Evolutionary conservation across 192 early-diverging fungal species (phyloP), one percentile per base, ranked within the genome.

Genomic region (Entomortierella chlamydospora): DNA sequence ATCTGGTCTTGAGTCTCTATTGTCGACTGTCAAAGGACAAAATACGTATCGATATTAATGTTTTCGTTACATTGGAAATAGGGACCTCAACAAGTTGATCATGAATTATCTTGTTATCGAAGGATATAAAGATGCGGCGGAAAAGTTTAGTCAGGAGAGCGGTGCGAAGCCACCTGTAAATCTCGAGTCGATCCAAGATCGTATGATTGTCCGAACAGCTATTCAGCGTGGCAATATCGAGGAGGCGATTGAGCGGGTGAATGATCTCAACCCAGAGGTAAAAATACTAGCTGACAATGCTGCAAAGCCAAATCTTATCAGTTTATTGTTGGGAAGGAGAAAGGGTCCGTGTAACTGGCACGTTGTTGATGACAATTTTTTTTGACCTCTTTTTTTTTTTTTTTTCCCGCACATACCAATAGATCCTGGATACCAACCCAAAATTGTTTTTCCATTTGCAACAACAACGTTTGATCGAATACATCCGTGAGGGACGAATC

Each of bases 61-160:
- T n/a, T n/a, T n/a, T n/a, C n/a, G n/a, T n/a, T n/a, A n/a, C n/a
- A n/a, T n/a, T n/a, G n/a, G n/a, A n/a, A 43, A 25, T 83, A 93
- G 94, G 26, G 97, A 98, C 83, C 86, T 99, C 50, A 98, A 99
- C 89, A 95, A 95, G 80, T 90, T 99, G 26, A 90, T 99, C 39
- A 99, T 99, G 97, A 98, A 99, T 87, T 99, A 99, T 63, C 84
- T 99, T 25, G 91, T 98, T 15, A 97, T 99, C 52, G 98, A 99
- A 82, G 98, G 98, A 10, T 99, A 96, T 88, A 99, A 97, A 83
- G 96, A 98, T 76, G 98, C 98, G 0, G 98, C 97, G 0, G 95
- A 99, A 83, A 95, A 97, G 83, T 98, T 99, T 71, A 93, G 91
- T 71, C 78, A 88, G 41, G 98, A 99, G 68, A 90, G 93, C 54